Conservation (phyloP, 129 eudicot species). For the Apium graveolens region DNA sequence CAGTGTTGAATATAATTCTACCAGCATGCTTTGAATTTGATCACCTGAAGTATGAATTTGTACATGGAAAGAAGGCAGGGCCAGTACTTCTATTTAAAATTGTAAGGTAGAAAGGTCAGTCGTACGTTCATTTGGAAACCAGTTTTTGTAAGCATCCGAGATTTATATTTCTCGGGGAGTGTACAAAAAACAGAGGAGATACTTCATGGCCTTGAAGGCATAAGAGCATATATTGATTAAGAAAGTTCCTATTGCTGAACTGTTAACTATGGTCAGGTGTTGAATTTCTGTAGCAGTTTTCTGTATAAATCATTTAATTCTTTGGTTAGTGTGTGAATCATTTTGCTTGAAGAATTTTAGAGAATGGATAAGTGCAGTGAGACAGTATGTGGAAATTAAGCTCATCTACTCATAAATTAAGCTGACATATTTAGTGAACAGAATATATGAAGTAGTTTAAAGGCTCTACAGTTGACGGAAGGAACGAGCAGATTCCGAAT, state of each 20-base stretch:
- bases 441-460: not conserved
- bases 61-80: not conserved
- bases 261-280: not conserved
- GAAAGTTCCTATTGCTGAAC: not conserved
- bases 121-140: not conserved
- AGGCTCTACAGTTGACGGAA: not conserved
- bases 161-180: not conserved
- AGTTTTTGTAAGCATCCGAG: not conserved
- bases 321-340: not conserved
- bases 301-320: not conserved
- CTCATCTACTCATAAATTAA: not conserved
- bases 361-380: not conserved
- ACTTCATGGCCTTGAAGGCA: not conserved
- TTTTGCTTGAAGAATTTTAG: not conserved
- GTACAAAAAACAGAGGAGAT: not conserved
- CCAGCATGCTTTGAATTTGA: not conserved
- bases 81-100: not conserved
- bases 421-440: not conserved
- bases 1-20: not conserved
- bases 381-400: not conserved
- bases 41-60: not conserved
- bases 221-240: not conserved
- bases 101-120: not conserved
- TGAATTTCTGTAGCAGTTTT: not conserved
- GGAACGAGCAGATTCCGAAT: not conserved